A percentile compares a stretch with the other conserved stretches of the same genome.
Conservation (phyloP, 164 flowering plant species). For the Aristolochia contorta region DNA sequence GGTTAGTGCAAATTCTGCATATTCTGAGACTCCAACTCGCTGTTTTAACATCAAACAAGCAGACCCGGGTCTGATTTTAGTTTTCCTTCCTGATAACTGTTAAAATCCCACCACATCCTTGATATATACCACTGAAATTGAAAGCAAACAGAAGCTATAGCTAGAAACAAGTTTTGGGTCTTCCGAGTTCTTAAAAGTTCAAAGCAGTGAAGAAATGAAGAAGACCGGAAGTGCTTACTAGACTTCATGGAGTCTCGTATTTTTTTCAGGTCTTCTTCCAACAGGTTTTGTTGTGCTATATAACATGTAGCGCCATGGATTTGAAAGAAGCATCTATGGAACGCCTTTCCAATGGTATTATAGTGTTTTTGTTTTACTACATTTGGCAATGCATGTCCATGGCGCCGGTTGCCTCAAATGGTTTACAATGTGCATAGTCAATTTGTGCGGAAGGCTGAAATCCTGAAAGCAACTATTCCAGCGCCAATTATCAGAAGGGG, state of each 20-base stretch:
- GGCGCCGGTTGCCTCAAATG: background rate
- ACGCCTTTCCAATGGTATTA: too few species aligned
- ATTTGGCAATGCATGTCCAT: background rate
- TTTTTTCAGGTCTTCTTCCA: too few species aligned
- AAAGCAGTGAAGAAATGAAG: too few species aligned
- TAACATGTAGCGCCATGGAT: too few species aligned
- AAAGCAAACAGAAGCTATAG: too few species aligned
- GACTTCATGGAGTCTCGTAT: too few species aligned
- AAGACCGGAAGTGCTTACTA: too few species aligned
- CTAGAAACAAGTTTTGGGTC: too few species aligned
- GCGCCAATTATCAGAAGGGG: conserved; percentile 3
- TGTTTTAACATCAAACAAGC: background rate
- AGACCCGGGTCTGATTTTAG: background rate
- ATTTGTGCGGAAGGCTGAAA: conserved; percentile 3
- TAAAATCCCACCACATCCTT: background rate
- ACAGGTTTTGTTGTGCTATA: too few species aligned
- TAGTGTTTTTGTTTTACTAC: background rate
- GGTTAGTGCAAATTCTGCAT: conserved; percentile 41
- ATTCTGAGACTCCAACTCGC: background rate
- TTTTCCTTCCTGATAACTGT: background rate
- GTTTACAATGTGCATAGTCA: background rate
- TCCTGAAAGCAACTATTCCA: conserved; percentile 25
- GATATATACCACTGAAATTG: background rate
- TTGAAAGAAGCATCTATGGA: too few species aligned
- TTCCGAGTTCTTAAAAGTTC: too few species aligned